phyloP scores from a whole-genome alignment of 108 stramenopile species.

The Craspedostauros australis region DNA sequence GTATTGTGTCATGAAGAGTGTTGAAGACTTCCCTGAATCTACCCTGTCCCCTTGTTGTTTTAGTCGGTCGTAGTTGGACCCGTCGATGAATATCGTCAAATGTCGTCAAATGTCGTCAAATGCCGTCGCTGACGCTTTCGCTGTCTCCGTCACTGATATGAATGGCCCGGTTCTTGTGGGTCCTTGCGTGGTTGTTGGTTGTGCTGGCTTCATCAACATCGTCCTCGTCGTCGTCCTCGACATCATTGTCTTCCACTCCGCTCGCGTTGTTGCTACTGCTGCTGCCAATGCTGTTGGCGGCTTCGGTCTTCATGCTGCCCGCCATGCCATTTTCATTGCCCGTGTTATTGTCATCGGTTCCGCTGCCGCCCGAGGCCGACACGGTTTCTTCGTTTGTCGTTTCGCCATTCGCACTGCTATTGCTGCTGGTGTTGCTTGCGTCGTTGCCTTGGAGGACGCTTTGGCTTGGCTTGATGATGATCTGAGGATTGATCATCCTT shows the following conservation, averaged over 20 bases:
- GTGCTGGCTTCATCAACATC: background rate
- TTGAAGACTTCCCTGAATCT: background rate
- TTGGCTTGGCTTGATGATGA: conserved; percentile 6
- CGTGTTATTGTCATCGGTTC: background rate
- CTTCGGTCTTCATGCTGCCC: background rate
- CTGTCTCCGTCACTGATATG: conserved; percentile 7
- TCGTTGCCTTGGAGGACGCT: too few species aligned
- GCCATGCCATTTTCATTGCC: background rate
- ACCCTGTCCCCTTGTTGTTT: too few species aligned
- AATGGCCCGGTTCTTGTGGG: too few species aligned
- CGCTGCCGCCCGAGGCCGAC: too few species aligned
- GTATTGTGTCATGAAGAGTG: background rate
- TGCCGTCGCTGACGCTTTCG: conserved; percentile 1
- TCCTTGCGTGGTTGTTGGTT: too few species aligned
- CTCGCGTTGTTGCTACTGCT: background rate
- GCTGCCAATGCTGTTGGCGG: background rate
- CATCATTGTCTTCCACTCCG: background rate
- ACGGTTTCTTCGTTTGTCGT: conserved; percentile 1
- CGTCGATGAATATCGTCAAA: too few species aligned
- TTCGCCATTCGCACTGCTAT: conserved; percentile 3
- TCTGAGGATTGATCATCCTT: too few species aligned
- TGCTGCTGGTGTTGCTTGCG: conserved; percentile 5
- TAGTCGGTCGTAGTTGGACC: too few species aligned
- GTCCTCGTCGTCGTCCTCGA: background rate
- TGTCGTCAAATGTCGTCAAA: background rate